Percentiles rank a stretch among this genome's conserved stretches.
These are phyloP conservation scores for Geotrichum reessii DNA, from an alignment of 1,139 yeast species.

Conservation along the genomic window DNA sequence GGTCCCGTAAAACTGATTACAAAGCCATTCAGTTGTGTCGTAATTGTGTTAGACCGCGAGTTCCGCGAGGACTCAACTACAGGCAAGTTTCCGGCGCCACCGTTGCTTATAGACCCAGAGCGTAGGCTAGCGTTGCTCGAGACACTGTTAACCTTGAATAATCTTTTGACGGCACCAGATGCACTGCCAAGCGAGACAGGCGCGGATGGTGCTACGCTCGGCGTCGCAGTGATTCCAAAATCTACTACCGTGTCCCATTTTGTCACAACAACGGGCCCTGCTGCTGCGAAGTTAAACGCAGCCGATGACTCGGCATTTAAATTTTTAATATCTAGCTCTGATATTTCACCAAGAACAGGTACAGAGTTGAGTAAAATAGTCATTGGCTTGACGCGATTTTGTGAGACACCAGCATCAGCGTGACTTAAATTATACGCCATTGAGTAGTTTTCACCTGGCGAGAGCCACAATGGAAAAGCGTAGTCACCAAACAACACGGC, in stretches of 20 bases:
- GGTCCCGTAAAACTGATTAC: conserved; percentile 61
- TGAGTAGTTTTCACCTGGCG: conserved; percentile 35
- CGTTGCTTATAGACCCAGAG: background rate
- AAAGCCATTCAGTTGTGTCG: conserved; percentile 39
- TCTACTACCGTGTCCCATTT: conserved; percentile 60
- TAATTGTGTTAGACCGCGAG: conserved; percentile 9
- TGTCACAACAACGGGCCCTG: conserved; percentile 43
- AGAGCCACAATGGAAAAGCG: conserved; percentile 32
- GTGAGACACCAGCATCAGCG: conserved; percentile 24
- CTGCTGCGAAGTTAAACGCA: background rate
- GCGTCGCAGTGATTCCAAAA: conserved; percentile 47
- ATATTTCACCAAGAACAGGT: conserved; percentile 28
- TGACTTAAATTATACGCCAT: conserved; percentile 29
- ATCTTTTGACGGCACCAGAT: conserved; percentile 18
- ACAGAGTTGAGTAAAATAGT: conserved; percentile 25
- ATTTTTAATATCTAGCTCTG: conserved; percentile 5
- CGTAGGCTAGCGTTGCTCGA: conserved; percentile 7
- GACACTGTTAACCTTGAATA: conserved; percentile 15
- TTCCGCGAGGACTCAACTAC: conserved; percentile 4
- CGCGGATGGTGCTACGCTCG: conserved; percentile 24
- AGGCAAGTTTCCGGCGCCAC: background rate
- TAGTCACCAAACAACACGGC: conserved; percentile 36
- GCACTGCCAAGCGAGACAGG: conserved; percentile 18
- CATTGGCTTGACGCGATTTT: conserved; percentile 26
- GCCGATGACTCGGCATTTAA: background rate